Conservation (phyloP, 2,329 filamentous ascomycete genomes). For the Calycina herbarum region DNA sequence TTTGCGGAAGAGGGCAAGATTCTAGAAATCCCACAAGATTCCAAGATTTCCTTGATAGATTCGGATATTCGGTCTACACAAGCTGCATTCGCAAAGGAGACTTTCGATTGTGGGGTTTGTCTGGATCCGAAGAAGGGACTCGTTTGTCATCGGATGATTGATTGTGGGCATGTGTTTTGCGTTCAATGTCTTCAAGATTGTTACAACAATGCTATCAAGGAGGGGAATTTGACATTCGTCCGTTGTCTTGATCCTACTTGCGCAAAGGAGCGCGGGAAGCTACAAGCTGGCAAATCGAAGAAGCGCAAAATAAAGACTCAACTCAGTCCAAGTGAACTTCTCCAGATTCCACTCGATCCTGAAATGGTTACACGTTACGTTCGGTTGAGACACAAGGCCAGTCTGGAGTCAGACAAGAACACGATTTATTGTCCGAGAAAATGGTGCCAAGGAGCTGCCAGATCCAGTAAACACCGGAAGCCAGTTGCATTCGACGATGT, state of each 20-base stretch:
- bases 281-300: slow-evolving; percentile 33
- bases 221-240: slow-evolving; percentile 78
- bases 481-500: slow-evolving; percentile 65
- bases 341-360: slow-evolving; percentile 71
- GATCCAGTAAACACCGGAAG: slow-evolving; percentile 71
- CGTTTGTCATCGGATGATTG: slow-evolving; percentile 76
- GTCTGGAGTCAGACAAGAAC: slow-evolving; percentile 86
- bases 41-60: slow-evolving; percentile 72
- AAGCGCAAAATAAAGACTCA: slow-evolving; percentile 64
- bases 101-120: slow-evolving; percentile 86
- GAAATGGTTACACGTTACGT: slow-evolving; percentile 83
- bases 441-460: slow-evolving; percentile 90
- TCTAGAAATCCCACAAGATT: slow-evolving; percentile 53
- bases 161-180: slow-evolving; percentile 92
- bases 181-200: slow-evolving; percentile 83
- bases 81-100: slow-evolving; percentile 76
- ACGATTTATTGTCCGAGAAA: slow-evolving; percentile 89
- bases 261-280: slow-evolving; percentile 56
- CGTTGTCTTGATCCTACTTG: slow-evolving; percentile 81
- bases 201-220: slow-evolving; percentile 82
- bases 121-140: slow-evolving; percentile 88
- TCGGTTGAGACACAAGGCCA: slow-evolving; percentile 85
- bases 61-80: slow-evolving; percentile 75
- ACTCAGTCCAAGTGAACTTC: slow-evolving; percentile 79
- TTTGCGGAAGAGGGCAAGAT: slow-evolving; percentile 49